A percentile compares a stretch with the other conserved stretches of the same genome.
phyloP scores from a whole-genome alignment of 1,284 basidiomycete genomes.

The Puccinia hordei region DNA sequence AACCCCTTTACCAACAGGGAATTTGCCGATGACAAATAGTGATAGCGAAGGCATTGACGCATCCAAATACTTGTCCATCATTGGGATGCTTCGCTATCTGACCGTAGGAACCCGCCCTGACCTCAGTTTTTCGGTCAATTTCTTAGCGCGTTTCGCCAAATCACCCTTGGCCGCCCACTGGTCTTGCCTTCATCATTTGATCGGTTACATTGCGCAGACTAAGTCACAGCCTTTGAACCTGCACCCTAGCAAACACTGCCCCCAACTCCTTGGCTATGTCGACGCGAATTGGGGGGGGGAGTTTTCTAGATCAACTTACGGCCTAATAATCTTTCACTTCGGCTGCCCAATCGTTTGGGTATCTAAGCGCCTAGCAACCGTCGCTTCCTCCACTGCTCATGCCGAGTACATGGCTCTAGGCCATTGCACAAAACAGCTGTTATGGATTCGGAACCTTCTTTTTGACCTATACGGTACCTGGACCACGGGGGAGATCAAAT shows the following conservation, averaged over 20 bases:
- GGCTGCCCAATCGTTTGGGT: too few relatives aligned
- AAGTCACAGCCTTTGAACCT: not conserved
- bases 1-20: not conserved
- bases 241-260: not conserved
- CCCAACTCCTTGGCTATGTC: not conserved
- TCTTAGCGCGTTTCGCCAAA: slow-evolving; percentile 16
- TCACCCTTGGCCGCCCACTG: not conserved
- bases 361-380: too few relatives aligned
- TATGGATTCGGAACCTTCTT: too few relatives aligned
- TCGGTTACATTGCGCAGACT: not conserved
- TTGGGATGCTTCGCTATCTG: slow-evolving; percentile 32
- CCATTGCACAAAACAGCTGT: too few relatives aligned
- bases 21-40: not conserved
- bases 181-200: not conserved
- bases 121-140: too few relatives aligned
- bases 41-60: not conserved
- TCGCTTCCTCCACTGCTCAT: too few relatives aligned
- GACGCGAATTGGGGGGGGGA: too few relatives aligned
- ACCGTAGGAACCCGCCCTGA: too few relatives aligned
- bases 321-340: too few relatives aligned
- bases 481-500: not conserved
- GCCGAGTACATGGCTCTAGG: too few relatives aligned
- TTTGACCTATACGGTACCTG: not conserved
- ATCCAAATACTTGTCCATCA: not conserved
- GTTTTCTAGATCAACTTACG: too few relatives aligned